Percentiles rank a stretch among this genome's conserved stretches.
Evolutionary conservation across 202 grass and related monocot species (phyloP).

Genomic region (Elaeis oleifera): DNA sequence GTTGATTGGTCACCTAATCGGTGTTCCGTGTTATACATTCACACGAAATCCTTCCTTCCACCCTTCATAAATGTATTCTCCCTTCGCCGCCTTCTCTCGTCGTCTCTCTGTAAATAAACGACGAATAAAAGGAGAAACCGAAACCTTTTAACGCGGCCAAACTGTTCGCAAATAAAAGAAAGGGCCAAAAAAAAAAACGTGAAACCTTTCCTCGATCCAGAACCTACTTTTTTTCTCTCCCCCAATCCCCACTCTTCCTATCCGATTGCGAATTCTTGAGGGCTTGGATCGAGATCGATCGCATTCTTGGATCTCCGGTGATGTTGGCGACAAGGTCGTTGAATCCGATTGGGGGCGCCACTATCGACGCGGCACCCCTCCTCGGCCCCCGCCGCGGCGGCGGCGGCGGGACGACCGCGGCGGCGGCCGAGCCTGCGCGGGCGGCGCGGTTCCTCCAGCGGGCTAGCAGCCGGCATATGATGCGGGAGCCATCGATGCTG

Average conservation of each 20-base stretch:
- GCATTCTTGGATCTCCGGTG: neutral
- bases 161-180: no score
- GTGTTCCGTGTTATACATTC: neutral
- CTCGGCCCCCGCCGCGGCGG: neutral
- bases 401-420: neutral
- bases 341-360: constrained; percentile 1
- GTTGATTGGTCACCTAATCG: no score
- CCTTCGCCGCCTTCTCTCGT: no score
- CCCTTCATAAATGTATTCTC: neutral
- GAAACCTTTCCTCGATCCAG: no score
- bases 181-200: no score
- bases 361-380: constrained; percentile 13
- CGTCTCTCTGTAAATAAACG: neutral
- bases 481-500: constrained; percentile 25
- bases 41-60: neutral
- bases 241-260: no score
- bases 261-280: neutral
- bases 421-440: constrained; percentile 3
- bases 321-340: constrained; percentile 1
- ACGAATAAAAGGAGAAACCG: neutral
- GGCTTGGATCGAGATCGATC: neutral
- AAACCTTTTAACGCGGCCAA: neutral
- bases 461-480: constrained; percentile 4
- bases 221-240: no score
- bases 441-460: constrained; percentile 14